These are phyloP conservation scores for Ambrosia artemisiifolia DNA, from an alignment of 129 eudicot species.

Conservation along the genomic window DNA sequence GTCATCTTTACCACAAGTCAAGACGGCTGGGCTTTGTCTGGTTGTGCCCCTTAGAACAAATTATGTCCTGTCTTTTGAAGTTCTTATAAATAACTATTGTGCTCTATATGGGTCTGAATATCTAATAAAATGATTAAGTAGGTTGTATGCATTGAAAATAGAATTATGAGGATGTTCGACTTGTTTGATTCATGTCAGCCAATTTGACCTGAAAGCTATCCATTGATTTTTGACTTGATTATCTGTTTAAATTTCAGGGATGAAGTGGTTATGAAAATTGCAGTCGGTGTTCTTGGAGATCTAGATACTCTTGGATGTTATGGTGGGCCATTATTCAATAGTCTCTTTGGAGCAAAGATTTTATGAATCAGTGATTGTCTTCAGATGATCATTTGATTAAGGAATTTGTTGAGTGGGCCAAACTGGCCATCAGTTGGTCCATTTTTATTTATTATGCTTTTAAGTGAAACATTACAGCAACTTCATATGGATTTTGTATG, in stretches of 20 bases:
- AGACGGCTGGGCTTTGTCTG: not conserved
- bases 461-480: slow-evolving; percentile 21
- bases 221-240: slow-evolving; percentile 11
- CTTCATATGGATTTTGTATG: slow-evolving; percentile 18
- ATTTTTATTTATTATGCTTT: slow-evolving; percentile 32
- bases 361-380: slow-evolving; percentile 79
- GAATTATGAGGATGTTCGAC: not conserved
- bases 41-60: not conserved
- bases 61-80: not conserved
- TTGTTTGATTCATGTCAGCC: not conserved
- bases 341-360: slow-evolving; percentile 78
- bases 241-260: slow-evolving; percentile 50
- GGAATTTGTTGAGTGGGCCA: slow-evolving; percentile 99
- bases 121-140: not conserved
- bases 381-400: slow-evolving; percentile 89
- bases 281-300: slow-evolving; percentile 97
- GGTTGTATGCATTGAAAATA: not conserved
- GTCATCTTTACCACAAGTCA: not conserved
- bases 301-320: slow-evolving; percentile 88
- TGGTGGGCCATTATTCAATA: slow-evolving; percentile 90
- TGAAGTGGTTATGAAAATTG: slow-evolving; percentile 93
- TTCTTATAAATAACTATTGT: not conserved
- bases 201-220: not conserved
- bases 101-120: not conserved
- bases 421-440: slow-evolving; percentile 74